Conservation (phyloP, 2,329 filamentous ascomycete species). For the Alternaria brassicae region DNA sequence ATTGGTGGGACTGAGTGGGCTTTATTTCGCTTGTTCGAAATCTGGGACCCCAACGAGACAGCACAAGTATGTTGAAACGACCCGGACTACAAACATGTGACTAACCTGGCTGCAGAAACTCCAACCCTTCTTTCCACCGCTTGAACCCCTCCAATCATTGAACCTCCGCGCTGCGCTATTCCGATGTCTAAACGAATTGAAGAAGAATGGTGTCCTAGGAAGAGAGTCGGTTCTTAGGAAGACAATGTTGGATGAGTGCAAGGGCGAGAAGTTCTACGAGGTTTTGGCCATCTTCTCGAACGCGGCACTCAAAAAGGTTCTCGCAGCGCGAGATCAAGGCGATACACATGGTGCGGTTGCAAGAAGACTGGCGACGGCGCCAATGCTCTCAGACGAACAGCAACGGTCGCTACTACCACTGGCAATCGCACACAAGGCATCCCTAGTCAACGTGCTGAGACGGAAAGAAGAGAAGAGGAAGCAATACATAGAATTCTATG, state of each 20-base stretch:
- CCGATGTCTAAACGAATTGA: constrained; percentile 80
- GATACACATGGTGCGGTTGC: constrained; percentile 50
- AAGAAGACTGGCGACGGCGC: constrained; percentile 58
- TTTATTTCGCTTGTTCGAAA: constrained; percentile 81
- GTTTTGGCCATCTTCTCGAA: constrained; percentile 84
- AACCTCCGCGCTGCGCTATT: constrained; percentile 87
- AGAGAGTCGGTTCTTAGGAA: constrained; percentile 83
- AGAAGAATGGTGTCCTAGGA: constrained; percentile 84
- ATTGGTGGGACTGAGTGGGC: constrained; percentile 88
- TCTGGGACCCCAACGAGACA: constrained; percentile 82
- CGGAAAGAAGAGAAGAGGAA: constrained; percentile 66
- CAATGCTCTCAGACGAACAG: constrained; percentile 38
- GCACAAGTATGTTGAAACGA: constrained; percentile 63
- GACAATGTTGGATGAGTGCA: constrained; percentile 96
- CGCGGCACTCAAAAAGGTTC: constrained; percentile 75
- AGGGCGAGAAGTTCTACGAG: constrained; percentile 88
- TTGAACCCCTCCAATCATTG: constrained; percentile 87
- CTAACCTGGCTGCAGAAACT: constrained; percentile 68
- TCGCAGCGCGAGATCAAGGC: constrained; percentile 59
- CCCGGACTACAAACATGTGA: neutral
- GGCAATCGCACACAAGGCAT: constrained; percentile 74
- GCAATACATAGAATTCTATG: constrained; percentile 69
- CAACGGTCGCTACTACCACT: constrained; percentile 65
- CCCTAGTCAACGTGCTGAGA: constrained; percentile 66
- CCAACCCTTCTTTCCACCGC: constrained; percentile 86